Percentiles rank a stretch among this genome's conserved stretches.
phyloP scores from a whole-genome alignment of 306 rosid genomes.

The Cicer bijugum region DNA sequence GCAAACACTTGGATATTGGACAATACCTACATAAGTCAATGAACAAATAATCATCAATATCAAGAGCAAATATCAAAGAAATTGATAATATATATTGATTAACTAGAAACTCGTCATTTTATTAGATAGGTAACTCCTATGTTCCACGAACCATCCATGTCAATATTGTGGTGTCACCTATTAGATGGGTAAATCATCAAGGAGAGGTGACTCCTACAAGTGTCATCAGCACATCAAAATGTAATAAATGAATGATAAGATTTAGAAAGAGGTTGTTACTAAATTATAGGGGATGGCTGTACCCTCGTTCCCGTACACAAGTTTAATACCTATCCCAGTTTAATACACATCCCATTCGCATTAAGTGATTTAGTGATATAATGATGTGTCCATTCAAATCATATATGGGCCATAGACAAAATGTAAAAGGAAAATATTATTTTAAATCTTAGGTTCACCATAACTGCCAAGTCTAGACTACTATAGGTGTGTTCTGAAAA shows the following conservation, averaged over 20 bases:
- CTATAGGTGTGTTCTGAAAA: neutral
- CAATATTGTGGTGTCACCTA: slow-evolving; percentile 4
- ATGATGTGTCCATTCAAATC: slow-evolving; percentile 26
- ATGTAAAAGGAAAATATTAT: neutral
- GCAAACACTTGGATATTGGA: slow-evolving; percentile 96
- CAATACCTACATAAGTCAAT: slow-evolving; percentile 67
- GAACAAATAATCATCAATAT: slow-evolving; percentile 44
- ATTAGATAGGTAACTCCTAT: neutral
- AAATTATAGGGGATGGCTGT: slow-evolving; percentile 14
- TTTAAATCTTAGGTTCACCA: slow-evolving; percentile 8
- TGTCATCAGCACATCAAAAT: slow-evolving; percentile 34
- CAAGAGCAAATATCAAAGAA: slow-evolving; percentile 31
- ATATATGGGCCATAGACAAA: slow-evolving; percentile 26
- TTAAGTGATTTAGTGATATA: slow-evolving; percentile 1
- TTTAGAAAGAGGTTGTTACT: slow-evolving; percentile 1
- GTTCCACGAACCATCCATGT: slow-evolving; percentile 25
- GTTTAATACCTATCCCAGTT: slow-evolving; percentile 8
- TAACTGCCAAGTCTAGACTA: slow-evolving; percentile 32
- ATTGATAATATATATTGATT: slow-evolving; percentile 11
- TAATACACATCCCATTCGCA: slow-evolving; percentile 10
- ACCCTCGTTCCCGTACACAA: slow-evolving; percentile 9
- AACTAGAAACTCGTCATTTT: slow-evolving; percentile 35
- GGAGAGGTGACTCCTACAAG: slow-evolving; percentile 18
- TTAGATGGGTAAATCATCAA: slow-evolving; percentile 33
- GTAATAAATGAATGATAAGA: slow-evolving; percentile 11